Conservation (phyloP, 176 grass and related monocot genomes). For the Bolboschoenus planiculmis region DNA sequence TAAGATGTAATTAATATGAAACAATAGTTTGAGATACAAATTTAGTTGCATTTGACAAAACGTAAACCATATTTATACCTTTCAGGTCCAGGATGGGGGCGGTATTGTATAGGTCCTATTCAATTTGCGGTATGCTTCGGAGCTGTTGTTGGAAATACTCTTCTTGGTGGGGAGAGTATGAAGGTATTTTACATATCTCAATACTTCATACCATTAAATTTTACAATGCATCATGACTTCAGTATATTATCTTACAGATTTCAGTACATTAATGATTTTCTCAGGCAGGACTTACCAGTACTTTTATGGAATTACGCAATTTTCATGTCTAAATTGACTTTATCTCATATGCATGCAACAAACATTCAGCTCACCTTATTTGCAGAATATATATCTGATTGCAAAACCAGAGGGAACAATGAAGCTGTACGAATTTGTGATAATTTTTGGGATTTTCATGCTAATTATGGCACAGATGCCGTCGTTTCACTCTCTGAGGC, state of each 20-base stretch:
- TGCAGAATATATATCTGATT: constrained; percentile 75
- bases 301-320: background rate
- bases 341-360: background rate
- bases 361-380: background rate
- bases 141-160: constrained; percentile 49
- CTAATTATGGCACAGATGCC: constrained; percentile 58
- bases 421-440: constrained; percentile 77
- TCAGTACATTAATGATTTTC: background rate
- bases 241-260: background rate
- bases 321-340: background rate
- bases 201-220: background rate
- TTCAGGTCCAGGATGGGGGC: constrained; percentile 63
- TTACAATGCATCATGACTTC: background rate
- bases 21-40: background rate
- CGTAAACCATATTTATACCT: background rate
- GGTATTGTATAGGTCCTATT: constrained; percentile 71
- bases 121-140: constrained; percentile 87
- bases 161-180: constrained; percentile 78
- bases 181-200: constrained; percentile 37
- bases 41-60: background rate
- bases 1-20: background rate
- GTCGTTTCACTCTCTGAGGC: constrained; percentile 83
- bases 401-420: constrained; percentile 50
- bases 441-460: constrained; percentile 69
- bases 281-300: background rate